Evolutionary conservation across 2,329 filamentous ascomycete genomes (phyloP).

Genomic region (Lasiodiplodia citricola): DNA sequence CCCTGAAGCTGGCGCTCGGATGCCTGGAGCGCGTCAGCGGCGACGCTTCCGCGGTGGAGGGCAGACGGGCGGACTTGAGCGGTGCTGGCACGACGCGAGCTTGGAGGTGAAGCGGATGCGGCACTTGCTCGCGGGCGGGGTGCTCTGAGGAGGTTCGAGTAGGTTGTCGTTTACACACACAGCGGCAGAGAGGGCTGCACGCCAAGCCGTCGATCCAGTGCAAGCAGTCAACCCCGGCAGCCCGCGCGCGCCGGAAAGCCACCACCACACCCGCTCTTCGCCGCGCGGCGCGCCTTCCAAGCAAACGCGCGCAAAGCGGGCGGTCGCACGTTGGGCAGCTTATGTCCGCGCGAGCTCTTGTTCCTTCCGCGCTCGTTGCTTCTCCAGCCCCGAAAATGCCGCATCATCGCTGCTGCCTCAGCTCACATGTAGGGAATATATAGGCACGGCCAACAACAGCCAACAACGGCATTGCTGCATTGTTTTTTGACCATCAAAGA

Average conservation of each 20-base stretch:
- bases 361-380: not conserved
- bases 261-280: not conserved
- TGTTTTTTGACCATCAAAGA: not conserved
- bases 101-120: not conserved
- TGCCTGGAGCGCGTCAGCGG: slow-evolving; percentile 9
- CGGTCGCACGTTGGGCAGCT: not conserved
- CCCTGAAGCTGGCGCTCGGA: slow-evolving; percentile 23
- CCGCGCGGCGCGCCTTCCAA: not conserved
- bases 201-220: slow-evolving; percentile 17
- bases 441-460: not conserved
- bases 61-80: slow-evolving; percentile 1
- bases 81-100: slow-evolving; percentile 13
- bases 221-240: slow-evolving; percentile 4
- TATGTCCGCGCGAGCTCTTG: not conserved
- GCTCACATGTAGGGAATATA: not conserved
- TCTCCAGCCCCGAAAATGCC: slow-evolving; percentile 13
- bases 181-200: slow-evolving; percentile 11
- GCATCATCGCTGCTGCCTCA: slow-evolving; percentile 18
- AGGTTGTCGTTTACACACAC: slow-evolving; percentile 11
- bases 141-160: slow-evolving; percentile 1
- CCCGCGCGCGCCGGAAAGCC: slow-evolving; percentile 5
- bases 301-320: not conserved
- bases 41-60: slow-evolving; percentile 13
- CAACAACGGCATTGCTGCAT: slow-evolving; percentile 3
- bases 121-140: slow-evolving; percentile 2